Conservation (phyloP, 2,329 filamentous ascomycete genomes). For the Emericellopsis cladophorae region DNA sequence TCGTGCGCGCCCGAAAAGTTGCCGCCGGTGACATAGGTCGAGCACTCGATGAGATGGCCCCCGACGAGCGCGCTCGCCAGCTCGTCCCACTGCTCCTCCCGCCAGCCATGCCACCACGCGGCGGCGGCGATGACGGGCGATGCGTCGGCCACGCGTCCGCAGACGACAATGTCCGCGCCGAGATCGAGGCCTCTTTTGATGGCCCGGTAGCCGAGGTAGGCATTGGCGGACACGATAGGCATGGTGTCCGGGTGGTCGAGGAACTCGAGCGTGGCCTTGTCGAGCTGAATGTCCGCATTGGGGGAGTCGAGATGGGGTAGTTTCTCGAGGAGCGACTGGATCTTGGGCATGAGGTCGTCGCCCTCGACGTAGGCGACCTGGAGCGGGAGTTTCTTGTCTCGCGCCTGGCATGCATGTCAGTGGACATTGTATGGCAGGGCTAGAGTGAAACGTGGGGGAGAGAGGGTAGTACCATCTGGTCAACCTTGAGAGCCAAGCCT, state of each 20-base stretch:
- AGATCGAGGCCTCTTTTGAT: conserved; percentile 22
- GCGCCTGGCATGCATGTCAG: conserved; percentile 7
- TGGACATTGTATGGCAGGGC: background rate
- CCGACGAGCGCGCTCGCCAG: conserved; percentile 32
- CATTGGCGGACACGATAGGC: conserved; percentile 22
- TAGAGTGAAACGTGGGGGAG: conserved; percentile 8
- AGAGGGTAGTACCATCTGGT: conserved; percentile 13
- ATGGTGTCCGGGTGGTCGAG: conserved; percentile 5
- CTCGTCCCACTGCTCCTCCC: conserved; percentile 26
- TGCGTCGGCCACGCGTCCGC: conserved; percentile 28
- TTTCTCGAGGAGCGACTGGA: conserved; percentile 1
- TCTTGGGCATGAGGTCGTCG: conserved; percentile 18
- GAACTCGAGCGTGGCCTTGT: conserved; percentile 6
- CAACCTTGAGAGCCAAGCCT: conserved; percentile 26
- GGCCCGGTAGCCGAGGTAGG: conserved; percentile 35
- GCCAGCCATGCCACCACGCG: conserved; percentile 38
- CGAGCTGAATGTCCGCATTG: conserved; percentile 9
- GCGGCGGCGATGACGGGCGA: conserved; percentile 37
- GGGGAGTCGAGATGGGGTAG: conserved; percentile 11
- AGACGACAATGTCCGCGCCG: conserved; percentile 28
- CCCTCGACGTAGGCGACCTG: conserved; percentile 23
- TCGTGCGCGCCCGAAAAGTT: conserved; percentile 33
- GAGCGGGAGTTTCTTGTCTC: conserved; percentile 13
- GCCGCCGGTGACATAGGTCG: conserved; percentile 34
- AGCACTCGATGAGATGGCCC: conserved; percentile 38